Conservation (phyloP, 2,329 filamentous ascomycete genomes). For the Mollisia scopiformis region DNA sequence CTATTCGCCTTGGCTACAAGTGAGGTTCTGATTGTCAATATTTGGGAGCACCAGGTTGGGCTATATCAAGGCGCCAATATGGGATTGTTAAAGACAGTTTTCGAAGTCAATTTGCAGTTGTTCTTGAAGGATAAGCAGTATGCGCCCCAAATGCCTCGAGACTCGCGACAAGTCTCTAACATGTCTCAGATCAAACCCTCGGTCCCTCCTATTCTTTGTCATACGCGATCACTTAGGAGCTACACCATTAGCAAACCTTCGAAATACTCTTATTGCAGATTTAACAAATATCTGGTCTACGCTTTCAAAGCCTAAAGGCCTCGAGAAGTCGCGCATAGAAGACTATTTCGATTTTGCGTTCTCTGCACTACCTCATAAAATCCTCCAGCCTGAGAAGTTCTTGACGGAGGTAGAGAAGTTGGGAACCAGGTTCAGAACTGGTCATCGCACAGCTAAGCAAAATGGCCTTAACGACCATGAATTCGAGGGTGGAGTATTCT, state of each 20-base stretch:
- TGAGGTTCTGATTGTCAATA: conserved; percentile 97
- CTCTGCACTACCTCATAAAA: conserved; percentile 93
- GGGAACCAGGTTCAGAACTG: conserved; percentile 79
- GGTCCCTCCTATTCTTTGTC: conserved; percentile 96
- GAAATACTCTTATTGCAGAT: conserved; percentile 88
- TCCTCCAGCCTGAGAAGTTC: conserved; percentile 92
- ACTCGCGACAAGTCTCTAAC: conserved; percentile 22
- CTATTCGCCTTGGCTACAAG: conserved; percentile 96
- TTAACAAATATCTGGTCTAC: conserved; percentile 90
- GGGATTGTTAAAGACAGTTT: conserved; percentile 97
- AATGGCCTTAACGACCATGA: conserved; percentile 69
- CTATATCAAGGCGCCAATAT: conserved; percentile 99
- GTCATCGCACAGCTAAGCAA: conserved; percentile 70
- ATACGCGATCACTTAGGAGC: conserved; percentile 95
- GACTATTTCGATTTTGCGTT: conserved; percentile 99
- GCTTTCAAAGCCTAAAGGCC: conserved; percentile 85
- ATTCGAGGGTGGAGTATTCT: conserved; percentile 78
- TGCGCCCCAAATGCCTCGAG: conserved; percentile 36
- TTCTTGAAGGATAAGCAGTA: conserved; percentile 96
- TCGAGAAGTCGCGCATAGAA: conserved; percentile 87
- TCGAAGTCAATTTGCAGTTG: conserved; percentile 96
- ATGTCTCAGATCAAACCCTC: conserved; percentile 71
- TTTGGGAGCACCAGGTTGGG: conserved; percentile 99
- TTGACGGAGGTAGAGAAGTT: conserved; percentile 78
- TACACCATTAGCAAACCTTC: conserved; percentile 87